Evolutionary conservation across 2,329 filamentous ascomycete species (phyloP), one percentile per base, ranked within the genome.

Genomic region (Magnaporthiopsis incrustans): DNA sequence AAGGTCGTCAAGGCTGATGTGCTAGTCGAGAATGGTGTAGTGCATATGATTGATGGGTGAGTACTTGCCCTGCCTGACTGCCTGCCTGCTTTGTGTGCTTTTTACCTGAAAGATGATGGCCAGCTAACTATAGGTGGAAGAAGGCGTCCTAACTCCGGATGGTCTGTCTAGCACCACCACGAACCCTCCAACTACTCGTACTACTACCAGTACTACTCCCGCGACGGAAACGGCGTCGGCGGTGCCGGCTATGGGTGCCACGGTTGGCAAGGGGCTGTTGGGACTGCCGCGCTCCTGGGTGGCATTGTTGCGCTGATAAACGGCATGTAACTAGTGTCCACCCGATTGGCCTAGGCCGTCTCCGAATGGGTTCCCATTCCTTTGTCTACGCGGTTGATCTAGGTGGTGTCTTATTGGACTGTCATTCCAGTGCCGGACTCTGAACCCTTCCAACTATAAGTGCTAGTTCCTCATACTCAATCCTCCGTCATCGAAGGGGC

Each of bases 1-100:
- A 77, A 80, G 69, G 75, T 87, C 27, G 73, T 82, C n/a, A 74
- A 78, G 66, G 74, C 79, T 0, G 81, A 86, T 67, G 77, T 84
- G 44, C 74, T 87, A 18, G 72, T 84, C 60, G 79, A 81, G 64
- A 86, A 86, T 68, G 84, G 84, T 56, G 82, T 86, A 60, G 72
- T 85, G 26, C 85, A 87, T 70, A 75, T 86, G 59, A 77, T 86
- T 64, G 84, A 87, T 70, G 30, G 25, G 60, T 61, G 15, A 61
- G 60, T 61, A 50, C 44, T 15, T 38, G 12, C 35, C 35, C 3
- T 14, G 10, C 44, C 15, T 30, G 27, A 30, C 27, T 30, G 27
- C 27, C 27, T 30, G 27, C 27, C 27, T 3, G 27, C 27, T 22
- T 22, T 50, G 44, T 50, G 15, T n/a, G 15, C 15, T n/a, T 22